phyloP scores from a whole-genome alignment of 2,329 filamentous ascomycete genomes.

The Fusarium miscanthi region DNA sequence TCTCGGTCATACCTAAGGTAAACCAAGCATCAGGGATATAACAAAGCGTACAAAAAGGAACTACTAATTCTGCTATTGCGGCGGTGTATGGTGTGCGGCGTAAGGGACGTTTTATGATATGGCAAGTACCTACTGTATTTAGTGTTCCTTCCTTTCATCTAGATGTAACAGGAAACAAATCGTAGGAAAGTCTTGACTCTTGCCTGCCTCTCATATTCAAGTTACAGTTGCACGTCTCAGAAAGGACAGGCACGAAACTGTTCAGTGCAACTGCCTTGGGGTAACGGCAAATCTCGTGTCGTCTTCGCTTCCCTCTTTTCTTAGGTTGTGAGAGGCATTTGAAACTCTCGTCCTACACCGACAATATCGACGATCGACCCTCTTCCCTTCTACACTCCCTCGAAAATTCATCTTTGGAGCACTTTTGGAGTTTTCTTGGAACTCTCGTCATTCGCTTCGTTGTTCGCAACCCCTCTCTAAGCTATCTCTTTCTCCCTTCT shows the following conservation, averaged over 20 bases:
- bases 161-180: not conserved
- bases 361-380: not conserved
- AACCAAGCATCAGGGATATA: constrained; percentile 7
- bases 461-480: not conserved
- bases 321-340: constrained; percentile 12
- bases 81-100: not conserved
- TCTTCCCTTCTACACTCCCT: constrained; percentile 9
- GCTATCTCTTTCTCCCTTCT: not conserved
- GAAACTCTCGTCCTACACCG: constrained; percentile 25
- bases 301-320: not conserved
- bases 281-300: not conserved
- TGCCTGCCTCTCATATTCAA: not conserved
- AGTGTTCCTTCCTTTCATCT: not conserved
- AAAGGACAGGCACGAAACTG: not conserved
- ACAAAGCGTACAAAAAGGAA: not conserved
- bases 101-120: not conserved
- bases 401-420: constrained; percentile 9
- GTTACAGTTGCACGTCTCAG: constrained; percentile 2
- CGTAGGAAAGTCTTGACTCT: not conserved
- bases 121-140: not conserved
- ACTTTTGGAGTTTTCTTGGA: constrained; percentile 40
- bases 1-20: not conserved
- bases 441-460: constrained; percentile 16
- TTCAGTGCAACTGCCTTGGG: constrained; percentile 13
- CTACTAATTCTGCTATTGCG: not conserved